phyloP scores from a whole-genome alignment of 495 filamentous ascomycete species.

The Penicillium herquei region DNA sequence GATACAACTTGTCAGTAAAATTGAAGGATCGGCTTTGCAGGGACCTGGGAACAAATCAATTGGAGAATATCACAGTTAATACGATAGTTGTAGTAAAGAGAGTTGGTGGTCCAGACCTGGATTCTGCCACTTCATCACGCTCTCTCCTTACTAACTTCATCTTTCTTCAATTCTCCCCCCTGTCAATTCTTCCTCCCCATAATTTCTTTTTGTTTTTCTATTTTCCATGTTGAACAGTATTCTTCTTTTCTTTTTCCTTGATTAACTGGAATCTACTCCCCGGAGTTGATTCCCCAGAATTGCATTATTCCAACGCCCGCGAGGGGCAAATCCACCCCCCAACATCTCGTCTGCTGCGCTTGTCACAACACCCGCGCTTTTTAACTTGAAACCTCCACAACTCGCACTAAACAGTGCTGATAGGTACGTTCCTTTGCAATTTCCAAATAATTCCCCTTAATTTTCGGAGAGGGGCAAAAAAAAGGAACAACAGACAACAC shows the following conservation, averaged over 20 bases:
- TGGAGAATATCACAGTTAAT: no score
- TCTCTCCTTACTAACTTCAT: constrained; percentile 7
- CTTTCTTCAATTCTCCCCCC: constrained; percentile 4
- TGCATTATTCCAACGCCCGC: constrained; percentile 14
- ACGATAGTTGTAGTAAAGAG: background rate
- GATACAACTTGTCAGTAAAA: background rate
- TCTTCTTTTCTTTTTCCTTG: constrained; percentile 1
- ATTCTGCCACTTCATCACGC: constrained; percentile 21
- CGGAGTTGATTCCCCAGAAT: background rate
- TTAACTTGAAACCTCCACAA: constrained; percentile 26
- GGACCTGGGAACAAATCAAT: background rate
- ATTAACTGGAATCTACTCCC: background rate
- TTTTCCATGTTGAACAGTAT: background rate
- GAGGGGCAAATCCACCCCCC: constrained; percentile 23
- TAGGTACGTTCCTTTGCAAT: constrained; percentile 9
- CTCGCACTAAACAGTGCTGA: background rate
- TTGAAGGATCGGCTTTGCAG: background rate
- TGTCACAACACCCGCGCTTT: constrained; percentile 26
- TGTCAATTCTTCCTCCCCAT: constrained; percentile 1
- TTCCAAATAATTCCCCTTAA: background rate
- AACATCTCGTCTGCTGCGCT: constrained; percentile 19
- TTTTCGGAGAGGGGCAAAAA: background rate
- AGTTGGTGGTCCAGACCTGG: background rate
- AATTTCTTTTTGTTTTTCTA: constrained; percentile 2
- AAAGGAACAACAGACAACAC: no score